Conservation (phyloP, 331 rosid species). For the Rosa hybrid region DNA sequence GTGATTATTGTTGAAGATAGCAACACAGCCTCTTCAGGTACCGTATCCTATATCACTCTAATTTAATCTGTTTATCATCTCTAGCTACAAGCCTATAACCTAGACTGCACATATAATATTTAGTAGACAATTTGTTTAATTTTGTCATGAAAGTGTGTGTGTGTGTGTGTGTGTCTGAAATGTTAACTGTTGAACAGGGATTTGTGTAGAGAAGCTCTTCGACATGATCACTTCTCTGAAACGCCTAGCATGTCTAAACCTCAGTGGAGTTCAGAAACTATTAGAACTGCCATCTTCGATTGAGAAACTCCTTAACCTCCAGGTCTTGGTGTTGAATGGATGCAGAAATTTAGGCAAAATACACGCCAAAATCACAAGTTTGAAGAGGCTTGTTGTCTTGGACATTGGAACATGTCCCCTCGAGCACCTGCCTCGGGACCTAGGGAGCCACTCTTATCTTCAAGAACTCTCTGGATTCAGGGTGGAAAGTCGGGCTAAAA, state of each 20-base stretch:
- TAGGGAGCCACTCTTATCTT: constrained; percentile 2
- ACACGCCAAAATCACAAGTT: background rate
- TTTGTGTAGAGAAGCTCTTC: background rate
- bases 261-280: background rate
- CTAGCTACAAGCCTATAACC: too few species aligned
- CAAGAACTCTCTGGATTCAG: constrained; percentile 26
- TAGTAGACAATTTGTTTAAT: background rate
- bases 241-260: constrained; percentile 25
- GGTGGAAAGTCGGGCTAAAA: constrained; percentile 2
- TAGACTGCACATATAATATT: too few species aligned
- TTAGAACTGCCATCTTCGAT: constrained; percentile 12
- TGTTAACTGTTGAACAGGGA: background rate
- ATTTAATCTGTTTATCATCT: too few species aligned
- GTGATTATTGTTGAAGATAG: background rate
- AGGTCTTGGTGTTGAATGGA: constrained; percentile 6
- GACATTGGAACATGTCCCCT: constrained; percentile 6
- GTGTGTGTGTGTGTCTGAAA: background rate
- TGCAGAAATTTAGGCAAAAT: background rate
- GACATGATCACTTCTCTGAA: constrained; percentile 16
- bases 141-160: too few species aligned
- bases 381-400: constrained; percentile 21
- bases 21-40: background rate
- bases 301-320: constrained; percentile 18
- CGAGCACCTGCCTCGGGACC: constrained; percentile 10
- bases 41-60: too few species aligned